Evolutionary conservation across 768 basidiomycete species (phyloP).

Genomic region (Termitomyces sp.): DNA sequence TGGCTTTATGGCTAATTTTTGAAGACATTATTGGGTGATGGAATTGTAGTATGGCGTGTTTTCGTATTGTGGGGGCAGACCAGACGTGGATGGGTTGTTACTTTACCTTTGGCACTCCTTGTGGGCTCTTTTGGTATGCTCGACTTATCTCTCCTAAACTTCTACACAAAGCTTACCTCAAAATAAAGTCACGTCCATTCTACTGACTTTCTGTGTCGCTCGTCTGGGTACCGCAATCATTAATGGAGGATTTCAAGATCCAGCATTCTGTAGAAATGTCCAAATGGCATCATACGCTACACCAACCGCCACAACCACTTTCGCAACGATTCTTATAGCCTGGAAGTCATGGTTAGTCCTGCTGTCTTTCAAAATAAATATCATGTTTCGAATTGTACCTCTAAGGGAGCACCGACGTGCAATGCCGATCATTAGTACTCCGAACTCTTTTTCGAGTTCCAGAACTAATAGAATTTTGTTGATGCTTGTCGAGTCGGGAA

Average conservation of each 20-base stretch:
- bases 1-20: background rate
- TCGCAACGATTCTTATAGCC: constrained; percentile 6
- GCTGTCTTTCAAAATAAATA: background rate
- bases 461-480: background rate
- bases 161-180: background rate
- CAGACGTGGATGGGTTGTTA: background rate
- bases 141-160: too few species aligned
- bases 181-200: background rate
- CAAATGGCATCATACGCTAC: constrained; percentile 4
- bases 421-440: background rate
- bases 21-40: constrained; percentile 2
- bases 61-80: background rate
- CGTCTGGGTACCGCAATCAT: constrained; percentile 4
- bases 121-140: constrained; percentile 1
- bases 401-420: constrained; percentile 3
- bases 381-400: background rate
- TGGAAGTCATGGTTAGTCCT: constrained; percentile 1
- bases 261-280: constrained; percentile 8
- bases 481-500: constrained; percentile 5
- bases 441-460: background rate
- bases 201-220: constrained; percentile 5
- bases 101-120: background rate
- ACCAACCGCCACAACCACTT: constrained; percentile 4
- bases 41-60: constrained; percentile 5
- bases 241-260: constrained; percentile 4